A percentile compares a stretch with the other conserved stretches of the same genome.
phyloP scores from a whole-genome alignment of 768 basidiomycete species.

The Lactifluus pinguis region DNA sequence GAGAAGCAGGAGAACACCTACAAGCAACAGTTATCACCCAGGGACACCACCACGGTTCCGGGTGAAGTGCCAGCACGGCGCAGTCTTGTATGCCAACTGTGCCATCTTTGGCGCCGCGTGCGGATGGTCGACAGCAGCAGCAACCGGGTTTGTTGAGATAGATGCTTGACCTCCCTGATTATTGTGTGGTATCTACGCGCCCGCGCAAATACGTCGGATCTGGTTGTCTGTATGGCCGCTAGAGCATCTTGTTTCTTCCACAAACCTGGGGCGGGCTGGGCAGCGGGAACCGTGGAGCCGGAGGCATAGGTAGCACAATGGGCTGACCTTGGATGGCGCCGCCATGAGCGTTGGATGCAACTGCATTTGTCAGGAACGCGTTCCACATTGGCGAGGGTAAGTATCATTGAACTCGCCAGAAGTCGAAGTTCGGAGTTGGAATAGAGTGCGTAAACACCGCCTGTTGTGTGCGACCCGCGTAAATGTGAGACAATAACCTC shows the following conservation, averaged over 20 bases:
- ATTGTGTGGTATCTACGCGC: too few species aligned
- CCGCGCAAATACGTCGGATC: neutral
- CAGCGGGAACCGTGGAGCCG: neutral
- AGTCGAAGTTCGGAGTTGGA: conserved; percentile 5
- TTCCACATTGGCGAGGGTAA: neutral
- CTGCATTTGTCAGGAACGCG: neutral
- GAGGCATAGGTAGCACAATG: neutral
- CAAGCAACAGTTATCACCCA: too few species aligned
- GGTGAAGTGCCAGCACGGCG: too few species aligned
- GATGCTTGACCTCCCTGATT: too few species aligned
- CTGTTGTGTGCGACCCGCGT: too few species aligned
- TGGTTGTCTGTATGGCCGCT: neutral
- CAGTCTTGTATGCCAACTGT: too few species aligned
- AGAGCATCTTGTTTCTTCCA: neutral
- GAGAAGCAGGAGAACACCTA: too few species aligned
- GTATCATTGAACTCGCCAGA: neutral
- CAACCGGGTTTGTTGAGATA: neutral
- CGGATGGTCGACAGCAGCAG: too few species aligned
- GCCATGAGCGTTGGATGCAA: neutral
- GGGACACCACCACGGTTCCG: too few species aligned
- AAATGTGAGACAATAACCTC: too few species aligned
- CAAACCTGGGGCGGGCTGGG: neutral
- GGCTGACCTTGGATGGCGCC: neutral
- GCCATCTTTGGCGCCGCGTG: too few species aligned
- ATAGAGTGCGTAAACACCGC: conserved; percentile 2